phyloP scores from a whole-genome alignment of 1,284 basidiomycete genomes.

The Ustilago lituana region DNA sequence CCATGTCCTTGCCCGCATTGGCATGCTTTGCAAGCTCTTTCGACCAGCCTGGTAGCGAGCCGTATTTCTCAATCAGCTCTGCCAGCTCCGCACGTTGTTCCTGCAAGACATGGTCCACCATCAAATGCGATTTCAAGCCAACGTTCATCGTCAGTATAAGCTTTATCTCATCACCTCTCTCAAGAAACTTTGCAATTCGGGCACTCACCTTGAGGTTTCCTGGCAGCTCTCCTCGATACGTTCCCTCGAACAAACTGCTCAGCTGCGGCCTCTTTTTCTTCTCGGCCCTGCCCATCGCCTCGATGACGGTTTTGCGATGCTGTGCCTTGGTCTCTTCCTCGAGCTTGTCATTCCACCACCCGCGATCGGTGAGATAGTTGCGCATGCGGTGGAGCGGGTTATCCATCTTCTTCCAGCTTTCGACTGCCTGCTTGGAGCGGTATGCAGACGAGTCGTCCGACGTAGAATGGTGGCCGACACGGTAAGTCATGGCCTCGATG shows the following conservation, averaged over 20 bases:
- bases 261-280: constrained; percentile 77
- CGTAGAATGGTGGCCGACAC: constrained; percentile 90
- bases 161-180: too few relatives aligned
- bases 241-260: constrained; percentile 83
- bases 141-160: too few relatives aligned
- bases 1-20: constrained; percentile 78
- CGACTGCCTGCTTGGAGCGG: constrained; percentile 58
- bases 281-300: constrained; percentile 81
- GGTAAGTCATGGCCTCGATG: constrained; percentile 74
- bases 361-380: constrained; percentile 75
- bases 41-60: constrained; percentile 81
- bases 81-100: constrained; percentile 85
- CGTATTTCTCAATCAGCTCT: constrained; percentile 82
- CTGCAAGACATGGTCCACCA: too few relatives aligned
- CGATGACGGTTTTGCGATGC: constrained; percentile 79
- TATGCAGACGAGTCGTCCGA: constrained; percentile 94
- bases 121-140: too few relatives aligned
- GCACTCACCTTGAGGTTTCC: constrained; percentile 71
- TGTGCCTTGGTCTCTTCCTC: constrained; percentile 79
- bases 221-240: constrained; percentile 71
- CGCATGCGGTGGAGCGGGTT: constrained; percentile 88
- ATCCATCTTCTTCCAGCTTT: constrained; percentile 70
- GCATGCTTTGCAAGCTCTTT: constrained; percentile 82
- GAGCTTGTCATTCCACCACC: constrained; percentile 85
- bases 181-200: too few relatives aligned